phyloP scores from a whole-genome alignment of 352 stramenopile genomes.

The Phytophthora parvispora region DNA sequence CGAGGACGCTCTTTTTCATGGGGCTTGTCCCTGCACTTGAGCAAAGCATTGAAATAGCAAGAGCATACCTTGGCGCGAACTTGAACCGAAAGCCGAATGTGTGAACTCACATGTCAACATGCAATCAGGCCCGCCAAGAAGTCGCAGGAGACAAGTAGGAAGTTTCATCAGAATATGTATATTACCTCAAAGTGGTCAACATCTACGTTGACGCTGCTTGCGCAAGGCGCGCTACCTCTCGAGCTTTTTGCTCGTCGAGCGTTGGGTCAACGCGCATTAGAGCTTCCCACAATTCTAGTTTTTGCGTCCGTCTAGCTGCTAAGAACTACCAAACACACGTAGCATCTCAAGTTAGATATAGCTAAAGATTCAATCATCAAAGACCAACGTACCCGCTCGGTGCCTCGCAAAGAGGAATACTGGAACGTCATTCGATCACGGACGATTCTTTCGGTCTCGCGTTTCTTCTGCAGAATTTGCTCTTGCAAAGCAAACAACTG shows the following conservation, averaged over 20 bases:
- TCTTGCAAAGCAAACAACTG: constrained; percentile 68
- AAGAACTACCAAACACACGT: too few species aligned
- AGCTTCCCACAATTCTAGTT: constrained; percentile 72
- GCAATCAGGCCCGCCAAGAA: too few species aligned
- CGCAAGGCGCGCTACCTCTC: constrained; percentile 48
- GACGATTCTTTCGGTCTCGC: constrained; percentile 71
- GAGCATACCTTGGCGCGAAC: too few species aligned
- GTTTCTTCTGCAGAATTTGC: constrained; percentile 76
- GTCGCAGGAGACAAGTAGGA: too few species aligned
- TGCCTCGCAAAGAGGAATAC: constrained; percentile 65
- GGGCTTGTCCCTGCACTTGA: not conserved
- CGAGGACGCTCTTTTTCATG: constrained; percentile 30
- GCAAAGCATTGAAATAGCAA: not conserved
- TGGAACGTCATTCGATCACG: constrained; percentile 65
- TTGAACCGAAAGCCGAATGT: too few species aligned
- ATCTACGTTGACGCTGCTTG: constrained; percentile 7
- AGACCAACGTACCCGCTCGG: constrained; percentile 51
- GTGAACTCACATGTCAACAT: too few species aligned
- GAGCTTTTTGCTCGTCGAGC: constrained; percentile 58
- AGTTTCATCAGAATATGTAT: too few species aligned
- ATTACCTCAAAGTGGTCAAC: too few species aligned
- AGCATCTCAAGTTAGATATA: too few species aligned
- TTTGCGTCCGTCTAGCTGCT: constrained; percentile 48
- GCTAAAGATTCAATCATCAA: not conserved
- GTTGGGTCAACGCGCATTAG: constrained; percentile 77